Evolutionary conservation across 768 basidiomycete genomes (phyloP).

Genomic region (Kwoniella pini): DNA sequence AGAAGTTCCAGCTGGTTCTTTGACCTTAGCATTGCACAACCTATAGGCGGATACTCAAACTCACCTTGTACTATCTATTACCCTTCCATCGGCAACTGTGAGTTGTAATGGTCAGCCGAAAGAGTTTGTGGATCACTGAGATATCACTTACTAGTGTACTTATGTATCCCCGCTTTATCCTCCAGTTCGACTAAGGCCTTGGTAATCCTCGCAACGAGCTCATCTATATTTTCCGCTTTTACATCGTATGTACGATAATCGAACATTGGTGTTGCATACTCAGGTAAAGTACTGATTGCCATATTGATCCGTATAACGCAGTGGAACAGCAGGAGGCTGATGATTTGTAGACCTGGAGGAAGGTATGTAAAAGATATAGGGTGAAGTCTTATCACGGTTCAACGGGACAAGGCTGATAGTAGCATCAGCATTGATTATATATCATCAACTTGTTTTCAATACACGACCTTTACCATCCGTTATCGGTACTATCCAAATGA

Average conservation of each 20-base stretch:
- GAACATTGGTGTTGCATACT: constrained; percentile 12
- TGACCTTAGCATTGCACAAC: not conserved
- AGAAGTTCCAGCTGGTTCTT: constrained; percentile 20
- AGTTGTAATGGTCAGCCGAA: no score
- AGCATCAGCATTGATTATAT: no score
- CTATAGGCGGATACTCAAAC: not conserved
- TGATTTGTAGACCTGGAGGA: no score
- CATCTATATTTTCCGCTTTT: constrained; percentile 13
- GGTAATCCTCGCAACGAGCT: constrained; percentile 19
- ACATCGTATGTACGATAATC: constrained; percentile 28
- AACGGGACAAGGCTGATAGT: no score
- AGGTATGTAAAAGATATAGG: no score
- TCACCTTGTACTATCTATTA: constrained; percentile 13
- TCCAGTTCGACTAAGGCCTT: constrained; percentile 23
- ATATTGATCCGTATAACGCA: no score
- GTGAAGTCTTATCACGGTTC: no score
- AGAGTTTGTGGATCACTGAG: no score
- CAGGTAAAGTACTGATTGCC: not conserved
- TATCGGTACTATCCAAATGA: no score
- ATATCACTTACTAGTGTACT: constrained; percentile 24
- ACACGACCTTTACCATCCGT: no score
- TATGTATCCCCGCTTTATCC: constrained; percentile 25
- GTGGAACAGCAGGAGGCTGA: no score
- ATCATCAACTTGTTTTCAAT: no score
- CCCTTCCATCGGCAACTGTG: constrained; percentile 9